Evolutionary conservation across 257 asterid genomes (phyloP), one percentile per base, ranked within the genome.

Genomic region (Capsicum baccatum): DNA sequence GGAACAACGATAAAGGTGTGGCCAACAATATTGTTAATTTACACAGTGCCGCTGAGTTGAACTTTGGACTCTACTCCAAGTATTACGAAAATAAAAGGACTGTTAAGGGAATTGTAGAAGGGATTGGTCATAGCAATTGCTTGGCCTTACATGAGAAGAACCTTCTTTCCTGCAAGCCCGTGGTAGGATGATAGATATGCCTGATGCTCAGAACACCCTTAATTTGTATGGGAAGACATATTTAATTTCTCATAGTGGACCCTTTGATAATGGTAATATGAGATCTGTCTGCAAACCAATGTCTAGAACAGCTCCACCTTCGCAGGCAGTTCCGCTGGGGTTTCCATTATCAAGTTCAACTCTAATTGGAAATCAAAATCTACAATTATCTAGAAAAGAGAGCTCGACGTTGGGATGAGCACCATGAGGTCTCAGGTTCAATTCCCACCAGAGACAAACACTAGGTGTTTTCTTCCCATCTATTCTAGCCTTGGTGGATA

Each of bases 141-240:
- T 33, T 89, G 67, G 90, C 71, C 79, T 85, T 85, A 70, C 89
- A 82, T 68, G 87, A 76, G 73, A 86, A 84, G 70, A 58, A 26
- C 84, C 86, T 83, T 21, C 52, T 81, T 56, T 33, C 80, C 59
- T 83, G 76, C 85, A 87, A 76, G 71, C 81, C 84, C n/a, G 85
- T 84, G 84, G 85, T 56, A 84, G 64, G 83, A 56, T 79, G 70
- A 84, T 70, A 39, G 83, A 83, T 54, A 85, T 82, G 83, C 82
- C 89, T 85, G 79, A 52, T 85, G 66, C 74, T 33, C 84, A 84
- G 83, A 86, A 86, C 84, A 62, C 85, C 88, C 71, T 86, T 26
- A 85, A 86, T 73, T 83, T 80, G 83, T 84, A 73, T 80, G 82
- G 88, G 78, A 89, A 86, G 78, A 83, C 79, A 62, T 82, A 85